Evolutionary conservation across 2,329 filamentous ascomycete genomes (phyloP).

Genomic region (Chlorencoelia australis): DNA sequence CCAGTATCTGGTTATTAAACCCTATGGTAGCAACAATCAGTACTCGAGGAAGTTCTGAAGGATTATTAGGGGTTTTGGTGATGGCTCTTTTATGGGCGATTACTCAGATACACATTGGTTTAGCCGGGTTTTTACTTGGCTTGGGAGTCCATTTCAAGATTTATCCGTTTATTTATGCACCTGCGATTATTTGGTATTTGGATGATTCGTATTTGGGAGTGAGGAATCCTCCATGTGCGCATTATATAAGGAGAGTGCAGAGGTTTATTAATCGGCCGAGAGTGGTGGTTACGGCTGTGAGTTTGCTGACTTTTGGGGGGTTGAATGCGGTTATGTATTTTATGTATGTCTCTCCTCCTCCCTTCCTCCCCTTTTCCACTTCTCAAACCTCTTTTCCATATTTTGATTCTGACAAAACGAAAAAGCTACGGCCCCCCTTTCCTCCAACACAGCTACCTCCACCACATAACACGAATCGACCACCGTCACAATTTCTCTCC

Average conservation of each 20-base stretch:
- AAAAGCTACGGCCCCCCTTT: slow-evolving; percentile 68
- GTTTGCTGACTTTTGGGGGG: slow-evolving; percentile 60
- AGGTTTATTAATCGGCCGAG: slow-evolving; percentile 4
- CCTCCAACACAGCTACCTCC: slow-evolving; percentile 80
- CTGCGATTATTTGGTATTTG: slow-evolving; percentile 72
- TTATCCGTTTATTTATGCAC: slow-evolving; percentile 93
- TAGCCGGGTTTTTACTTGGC: slow-evolving; percentile 70
- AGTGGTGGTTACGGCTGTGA: slow-evolving; percentile 43
- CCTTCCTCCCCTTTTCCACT: background rate
- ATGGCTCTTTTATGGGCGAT: slow-evolving; percentile 77
- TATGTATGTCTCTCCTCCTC: slow-evolving; percentile 38
- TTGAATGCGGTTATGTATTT: slow-evolving; percentile 74
- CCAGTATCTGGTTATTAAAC: slow-evolving; percentile 87
- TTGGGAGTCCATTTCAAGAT: slow-evolving; percentile 95
- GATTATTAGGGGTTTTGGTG: slow-evolving; percentile 75
- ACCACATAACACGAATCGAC: slow-evolving; percentile 87
- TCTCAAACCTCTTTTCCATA: background rate
- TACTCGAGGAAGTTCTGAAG: slow-evolving; percentile 88
- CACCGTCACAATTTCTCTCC: slow-evolving; percentile 98
- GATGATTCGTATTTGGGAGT: slow-evolving; percentile 31
- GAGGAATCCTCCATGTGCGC: background rate
- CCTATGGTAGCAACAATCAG: slow-evolving; percentile 98
- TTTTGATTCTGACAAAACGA: slow-evolving; percentile 1
- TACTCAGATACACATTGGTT: slow-evolving; percentile 44
- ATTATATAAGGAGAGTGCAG: background rate